These are phyloP conservation scores for Pilobolus umbonatus DNA, from an alignment of 192 early-diverging fungal species.

Conservation along the genomic window DNA sequence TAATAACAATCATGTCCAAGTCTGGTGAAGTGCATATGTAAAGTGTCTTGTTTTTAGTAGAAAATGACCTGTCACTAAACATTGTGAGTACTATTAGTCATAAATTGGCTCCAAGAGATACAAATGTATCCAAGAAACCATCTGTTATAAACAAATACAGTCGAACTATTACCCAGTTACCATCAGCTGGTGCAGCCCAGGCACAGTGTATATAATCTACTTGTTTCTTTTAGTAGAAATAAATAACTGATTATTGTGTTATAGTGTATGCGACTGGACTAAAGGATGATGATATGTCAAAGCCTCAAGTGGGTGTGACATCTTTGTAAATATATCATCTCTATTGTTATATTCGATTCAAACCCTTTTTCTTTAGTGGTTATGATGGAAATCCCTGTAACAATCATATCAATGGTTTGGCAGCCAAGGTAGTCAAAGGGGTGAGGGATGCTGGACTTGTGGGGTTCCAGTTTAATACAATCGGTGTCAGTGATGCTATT, in stretches of 20 bases:
- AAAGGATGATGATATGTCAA: constrained; percentile 69
- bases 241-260: not conserved
- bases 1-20: constrained; percentile 5
- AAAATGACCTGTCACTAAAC: not conserved
- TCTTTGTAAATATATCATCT: constrained; percentile 70
- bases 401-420: constrained; percentile 92
- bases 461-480: constrained; percentile 95
- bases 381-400: constrained; percentile 99
- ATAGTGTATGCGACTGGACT: constrained; percentile 90
- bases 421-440: constrained; percentile 85
- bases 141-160: constrained; percentile 65
- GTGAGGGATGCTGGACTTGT: constrained; percentile 84
- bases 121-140: constrained; percentile 13
- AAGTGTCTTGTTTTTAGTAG: not conserved
- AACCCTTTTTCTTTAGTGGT: constrained; percentile 48
- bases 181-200: constrained; percentile 78
- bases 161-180: constrained; percentile 74
- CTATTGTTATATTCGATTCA: not conserved
- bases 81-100: constrained; percentile 6
- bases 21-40: constrained; percentile 21
- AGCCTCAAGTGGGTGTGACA: constrained; percentile 93
- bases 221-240: not conserved
- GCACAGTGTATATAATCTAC: constrained; percentile 63
- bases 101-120: constrained; percentile 26
- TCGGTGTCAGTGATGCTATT: constrained; percentile 96